A percentile compares a stretch with the other conserved stretches of the same genome.
Evolutionary conservation across 2,329 filamentous ascomycete species (phyloP).

Genomic region (Aspergillus versicolor): DNA sequence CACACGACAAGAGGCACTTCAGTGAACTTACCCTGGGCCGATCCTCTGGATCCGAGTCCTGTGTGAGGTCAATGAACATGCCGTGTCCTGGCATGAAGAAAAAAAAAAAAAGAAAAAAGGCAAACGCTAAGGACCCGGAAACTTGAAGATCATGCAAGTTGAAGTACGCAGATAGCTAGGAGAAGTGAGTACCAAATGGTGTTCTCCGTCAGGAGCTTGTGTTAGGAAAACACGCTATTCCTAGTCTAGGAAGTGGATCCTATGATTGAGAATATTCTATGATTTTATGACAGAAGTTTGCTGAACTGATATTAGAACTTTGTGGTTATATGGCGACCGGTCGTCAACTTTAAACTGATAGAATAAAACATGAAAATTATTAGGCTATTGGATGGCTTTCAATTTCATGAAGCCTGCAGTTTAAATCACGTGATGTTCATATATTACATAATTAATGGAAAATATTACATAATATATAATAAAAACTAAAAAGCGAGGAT

Average conservation of each 20-base stretch:
- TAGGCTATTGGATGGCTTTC: no score
- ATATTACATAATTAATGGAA: no score
- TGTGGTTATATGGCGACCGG: no score
- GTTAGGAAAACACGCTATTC: background rate
- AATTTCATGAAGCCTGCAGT: no score
- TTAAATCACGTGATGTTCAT: no score
- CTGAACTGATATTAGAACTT: no score
- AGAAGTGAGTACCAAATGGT: background rate
- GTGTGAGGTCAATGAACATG: slow-evolving; percentile 28
- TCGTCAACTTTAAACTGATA: no score
- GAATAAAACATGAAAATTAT: no score
- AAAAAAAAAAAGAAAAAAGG: background rate
- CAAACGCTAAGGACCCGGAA: background rate
- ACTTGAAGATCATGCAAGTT: background rate
- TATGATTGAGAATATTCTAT: background rate
- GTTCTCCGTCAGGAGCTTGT: background rate
- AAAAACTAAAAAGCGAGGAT: no score
- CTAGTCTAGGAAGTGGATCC: background rate
- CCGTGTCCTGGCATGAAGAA: background rate
- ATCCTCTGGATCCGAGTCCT: slow-evolving; percentile 25
- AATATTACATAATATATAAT: no score
- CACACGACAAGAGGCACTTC: background rate
- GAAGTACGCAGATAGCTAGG: background rate
- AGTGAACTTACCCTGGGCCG: slow-evolving; percentile 9
- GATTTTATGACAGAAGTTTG: no score